Evolutionary conservation across 805 yeast genomes (phyloP), one percentile per base, ranked within the genome.

Genomic region (Candida palmyrensis): DNA sequence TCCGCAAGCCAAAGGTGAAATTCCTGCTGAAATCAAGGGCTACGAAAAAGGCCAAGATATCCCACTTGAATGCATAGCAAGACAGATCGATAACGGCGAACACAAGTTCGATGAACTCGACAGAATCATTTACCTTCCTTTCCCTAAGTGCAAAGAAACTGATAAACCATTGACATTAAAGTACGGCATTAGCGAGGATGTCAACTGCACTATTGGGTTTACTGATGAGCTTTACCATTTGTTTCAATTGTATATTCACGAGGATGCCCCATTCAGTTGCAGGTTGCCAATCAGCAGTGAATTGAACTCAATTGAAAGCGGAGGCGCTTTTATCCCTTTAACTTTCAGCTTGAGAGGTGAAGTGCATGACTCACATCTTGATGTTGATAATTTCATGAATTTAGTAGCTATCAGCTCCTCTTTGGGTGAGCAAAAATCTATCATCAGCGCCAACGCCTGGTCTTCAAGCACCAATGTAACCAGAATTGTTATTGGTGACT

Each of bases 11-110:
- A 54, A 62, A 28, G 68, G 60, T 6, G 63, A 62, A 29, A 47
- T 65, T 6, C 69, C 71, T 3, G 33, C 30, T 12, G 54, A 43
- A 41, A 45, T 52, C 42, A 52, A 39, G 51, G 76, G 63, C 32
- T 70, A 59, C 47, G 28, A 43, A 4, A 16, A 19, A 1, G 70
- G 71, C 3, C 73, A 75, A 30, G 55, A 50, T 6, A 51, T 81
- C 10, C 55, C 67, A 27, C 46, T 81, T 32, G 73, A 71, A 43
- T 83, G 92, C 52, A 82, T 78, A 39, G 55, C 72, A 31, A 65
- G 92, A 47, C 73, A 79, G 42, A 82, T 83, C 33, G 85, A 80
- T 26, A 75, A 68, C 40, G 92, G 92, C 35, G 90, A 83, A 51
- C 90, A 83, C 59, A 66, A 73, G 37, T 78, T 79, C 41, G 87